A percentile compares a stretch with the other conserved stretches of the same genome.
Evolutionary conservation across 2,329 filamentous ascomycete species (phyloP).

Genomic region (Clonostachys chloroleuca): DNA sequence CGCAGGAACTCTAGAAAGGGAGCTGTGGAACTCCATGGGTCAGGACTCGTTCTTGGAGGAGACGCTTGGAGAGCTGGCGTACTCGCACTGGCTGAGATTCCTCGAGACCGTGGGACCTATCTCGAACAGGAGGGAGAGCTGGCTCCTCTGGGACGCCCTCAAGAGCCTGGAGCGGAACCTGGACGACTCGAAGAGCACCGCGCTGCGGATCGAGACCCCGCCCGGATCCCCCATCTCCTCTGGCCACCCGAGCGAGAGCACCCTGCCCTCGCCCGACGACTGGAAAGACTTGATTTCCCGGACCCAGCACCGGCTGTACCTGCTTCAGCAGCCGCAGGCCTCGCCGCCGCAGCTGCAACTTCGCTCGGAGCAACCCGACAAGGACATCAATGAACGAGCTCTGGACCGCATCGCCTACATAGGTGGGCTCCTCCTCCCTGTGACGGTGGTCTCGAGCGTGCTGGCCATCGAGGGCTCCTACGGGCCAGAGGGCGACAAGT

Average conservation of each 20-base stretch:
- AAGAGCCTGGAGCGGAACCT: conserved; percentile 6
- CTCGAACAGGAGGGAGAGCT: background rate
- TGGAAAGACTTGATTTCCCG: conserved; percentile 12
- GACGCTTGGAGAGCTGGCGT: conserved; percentile 13
- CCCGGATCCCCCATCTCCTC: background rate
- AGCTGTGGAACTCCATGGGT: background rate
- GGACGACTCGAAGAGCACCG: background rate
- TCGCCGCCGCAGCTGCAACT: conserved; percentile 1
- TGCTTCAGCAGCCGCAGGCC: conserved; percentile 2
- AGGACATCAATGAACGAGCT: conserved; percentile 13
- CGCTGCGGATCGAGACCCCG: too few relatives aligned
- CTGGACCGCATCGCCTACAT: conserved; percentile 44
- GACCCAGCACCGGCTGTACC: background rate
- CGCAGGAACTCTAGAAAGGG: conserved; percentile 1
- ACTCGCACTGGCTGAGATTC: conserved; percentile 15
- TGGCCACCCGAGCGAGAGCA: background rate
- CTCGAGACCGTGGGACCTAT: conserved; percentile 5
- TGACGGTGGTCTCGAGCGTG: conserved; percentile 41
- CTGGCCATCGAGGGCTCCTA: conserved; percentile 41
- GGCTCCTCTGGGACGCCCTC: conserved; percentile 2
- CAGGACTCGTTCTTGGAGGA: background rate
- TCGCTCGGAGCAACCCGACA: background rate
- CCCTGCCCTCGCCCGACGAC: conserved; percentile 7
- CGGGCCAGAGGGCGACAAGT: conserved; percentile 30
- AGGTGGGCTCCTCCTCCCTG: conserved; percentile 40